Evolutionary conservation across 345 rosid species (phyloP), one percentile per base, ranked within the genome.

Genomic region (Moricandia arvensis): DNA sequence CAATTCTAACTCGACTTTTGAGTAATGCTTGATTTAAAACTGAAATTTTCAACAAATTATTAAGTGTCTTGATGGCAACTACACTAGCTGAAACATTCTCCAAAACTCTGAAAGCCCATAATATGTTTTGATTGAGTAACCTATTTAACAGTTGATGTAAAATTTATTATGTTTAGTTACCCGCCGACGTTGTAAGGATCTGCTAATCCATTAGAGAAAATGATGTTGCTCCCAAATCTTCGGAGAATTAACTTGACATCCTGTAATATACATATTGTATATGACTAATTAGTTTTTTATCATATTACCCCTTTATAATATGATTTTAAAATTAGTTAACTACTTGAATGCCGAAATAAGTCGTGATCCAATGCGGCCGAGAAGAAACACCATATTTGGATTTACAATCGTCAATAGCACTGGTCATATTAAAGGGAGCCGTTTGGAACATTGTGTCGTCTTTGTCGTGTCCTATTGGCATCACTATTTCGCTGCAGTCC

Each of bases 311-410:
- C 5, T 6, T 5, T n/a, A 47, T 47, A 47, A n/a, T n/a, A 47
- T 47, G 53, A 47, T 16, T 13, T 45, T 45, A n/a, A n/a, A 45
- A 45, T n/a, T n/a, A 47, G 53, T 47, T n/a, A 47, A 47, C 53
- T 49, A 49, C 57, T 16, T 49, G 83, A 57, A 86, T 78, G 26
- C 87, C 87, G 30, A 80, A 89, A 43, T 87, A 83, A 16, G 89
- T 83, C 11, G 90, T 81, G 78, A 85, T 59, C 97, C 96, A 91
- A 60, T 88, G 91, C 59, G 91, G 93, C 60, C 81, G 80, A 45
- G 97, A 90, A 30, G 61, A 30, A 72, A 91, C 85, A 21, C 91
- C 90, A 69, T 79, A 89, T 16, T 13, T 7, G 26, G 74, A 64
- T 41, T 80, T 27, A 83, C 97, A 91, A 3, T 49, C 62, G 1